Evolutionary conservation across 2,329 filamentous ascomycete species (phyloP).

Genomic region (Calonectria pseudoreteaudii): DNA sequence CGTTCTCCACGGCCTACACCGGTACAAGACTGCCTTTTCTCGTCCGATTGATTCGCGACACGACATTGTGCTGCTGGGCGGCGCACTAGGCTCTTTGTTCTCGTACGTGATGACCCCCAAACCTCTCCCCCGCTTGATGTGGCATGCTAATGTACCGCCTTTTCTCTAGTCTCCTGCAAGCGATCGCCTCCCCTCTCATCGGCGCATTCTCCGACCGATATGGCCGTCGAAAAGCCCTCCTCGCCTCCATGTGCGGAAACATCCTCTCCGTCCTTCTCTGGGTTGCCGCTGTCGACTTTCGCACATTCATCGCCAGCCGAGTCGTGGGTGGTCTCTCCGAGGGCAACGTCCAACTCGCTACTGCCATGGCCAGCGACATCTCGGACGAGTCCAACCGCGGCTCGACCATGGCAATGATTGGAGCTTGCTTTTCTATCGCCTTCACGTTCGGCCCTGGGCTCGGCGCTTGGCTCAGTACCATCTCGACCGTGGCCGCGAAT

Average conservation of each 20-base stretch:
- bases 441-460: slow-evolving; percentile 97
- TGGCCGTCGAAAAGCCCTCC: slow-evolving; percentile 86
- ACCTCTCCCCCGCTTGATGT: neutral
- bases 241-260: slow-evolving; percentile 94
- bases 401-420: slow-evolving; percentile 95
- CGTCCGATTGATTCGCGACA: slow-evolving; percentile 95
- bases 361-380: slow-evolving; percentile 96
- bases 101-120: slow-evolving; percentile 56
- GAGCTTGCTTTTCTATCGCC: slow-evolving; percentile 95
- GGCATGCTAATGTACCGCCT: slow-evolving; percentile 16
- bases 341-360: slow-evolving; percentile 95
- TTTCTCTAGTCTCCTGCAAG: slow-evolving; percentile 81
- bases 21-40: slow-evolving; percentile 94
- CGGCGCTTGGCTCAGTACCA: slow-evolving; percentile 84
- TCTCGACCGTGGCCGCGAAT: slow-evolving; percentile 84
- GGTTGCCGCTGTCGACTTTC: slow-evolving; percentile 93
- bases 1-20: slow-evolving; percentile 85
- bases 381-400: slow-evolving; percentile 87
- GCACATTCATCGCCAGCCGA: slow-evolving; percentile 93
- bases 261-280: slow-evolving; percentile 93
- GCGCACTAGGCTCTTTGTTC: slow-evolving; percentile 93
- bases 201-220: slow-evolving; percentile 88
- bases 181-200: slow-evolving; percentile 91
- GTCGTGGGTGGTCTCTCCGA: slow-evolving; percentile 94
- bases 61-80: slow-evolving; percentile 95